phyloP scores from a whole-genome alignment of 2,329 filamentous ascomycete genomes.

The Fusarium chaquense region DNA sequence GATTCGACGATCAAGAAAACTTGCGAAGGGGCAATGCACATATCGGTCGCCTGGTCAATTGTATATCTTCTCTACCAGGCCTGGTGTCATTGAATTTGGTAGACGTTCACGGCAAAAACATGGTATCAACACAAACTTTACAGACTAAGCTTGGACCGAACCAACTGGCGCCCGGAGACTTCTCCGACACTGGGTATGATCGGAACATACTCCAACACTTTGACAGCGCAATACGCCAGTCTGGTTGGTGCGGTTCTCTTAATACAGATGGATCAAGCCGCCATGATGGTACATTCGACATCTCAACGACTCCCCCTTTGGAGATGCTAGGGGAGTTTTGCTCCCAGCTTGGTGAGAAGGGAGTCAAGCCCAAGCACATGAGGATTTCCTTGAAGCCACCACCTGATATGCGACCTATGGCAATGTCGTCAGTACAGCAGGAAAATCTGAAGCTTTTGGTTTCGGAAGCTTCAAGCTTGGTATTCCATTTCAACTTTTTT shows the following conservation, averaged over 20 bases:
- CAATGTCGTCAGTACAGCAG: background rate
- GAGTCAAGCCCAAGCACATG: background rate
- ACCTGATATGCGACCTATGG: background rate
- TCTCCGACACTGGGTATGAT: background rate
- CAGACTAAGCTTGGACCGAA: background rate
- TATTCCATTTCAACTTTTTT: background rate
- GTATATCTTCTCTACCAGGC: background rate
- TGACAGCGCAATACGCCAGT: background rate
- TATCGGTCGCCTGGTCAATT: background rate
- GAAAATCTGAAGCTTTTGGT: background rate
- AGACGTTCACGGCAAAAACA: background rate
- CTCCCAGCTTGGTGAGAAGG: slow-evolving; percentile 7
- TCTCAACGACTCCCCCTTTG: background rate
- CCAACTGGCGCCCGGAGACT: background rate
- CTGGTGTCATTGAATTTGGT: background rate
- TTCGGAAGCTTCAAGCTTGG: background rate
- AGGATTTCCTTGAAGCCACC: background rate
- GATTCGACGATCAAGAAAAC: background rate
- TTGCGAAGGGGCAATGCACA: slow-evolving; percentile 3
- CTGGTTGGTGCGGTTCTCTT: slow-evolving; percentile 3
- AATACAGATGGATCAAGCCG: background rate
- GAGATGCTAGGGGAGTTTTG: slow-evolving; percentile 10
- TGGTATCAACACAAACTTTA: background rate
- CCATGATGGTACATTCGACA: background rate
- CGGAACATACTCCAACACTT: slow-evolving; percentile 1